Base-by-base conservation (phyloP, 257 asterid genomes). In the Ilex asprella region DNA sequence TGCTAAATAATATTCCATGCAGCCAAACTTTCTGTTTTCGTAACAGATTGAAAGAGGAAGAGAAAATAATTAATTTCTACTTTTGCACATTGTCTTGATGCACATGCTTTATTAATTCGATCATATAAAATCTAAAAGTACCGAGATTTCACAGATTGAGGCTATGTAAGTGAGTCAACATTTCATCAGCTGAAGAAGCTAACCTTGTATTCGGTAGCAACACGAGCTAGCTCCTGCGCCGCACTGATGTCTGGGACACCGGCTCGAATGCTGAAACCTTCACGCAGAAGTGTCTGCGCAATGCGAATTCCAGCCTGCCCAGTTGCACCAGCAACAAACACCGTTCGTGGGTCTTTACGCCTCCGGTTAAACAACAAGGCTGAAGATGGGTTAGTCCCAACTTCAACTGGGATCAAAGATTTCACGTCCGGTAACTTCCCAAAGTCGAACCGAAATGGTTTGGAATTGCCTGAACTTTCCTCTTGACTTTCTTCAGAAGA, bases 261-360 rank as follows among this genome's bases (percentile, higher is more conserved):
- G 31, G 99, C 99, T 75, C 99, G 74, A n/a, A 92, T 97, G 49
- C 73, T 86, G 53, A 86, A 92, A 2, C 99, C 99, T 67, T 85
- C 79, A 2, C 95, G 82, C 27, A 92, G 75, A 65, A 92, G 91
- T 15, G 79, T 74, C 35, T 86, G 97, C 7, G 95, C 93, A 79
- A 92, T 83, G 79, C 96, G 95, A 55, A 82, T 71, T 35, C 99
- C 99, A 0, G 86, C 86, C 67, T 80, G 97, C 52, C 97, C 97
- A 0, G 91, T 82, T 2, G 94, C 99, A 2, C 97, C 97, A 3
- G 97, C 96, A 10, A 92, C 94, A 35, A 89, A 92, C 68, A 92
- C 97, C 6, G 97, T 89, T n/a, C 89, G 86, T 2, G 95, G 70
- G 56, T 92, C 97, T 49, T 92, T 92, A 10, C 87, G 78, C 78